These are phyloP conservation scores for Penicillium sp. DNA, from an alignment of 2,329 filamentous ascomycete genomes.

Conservation along the genomic window DNA sequence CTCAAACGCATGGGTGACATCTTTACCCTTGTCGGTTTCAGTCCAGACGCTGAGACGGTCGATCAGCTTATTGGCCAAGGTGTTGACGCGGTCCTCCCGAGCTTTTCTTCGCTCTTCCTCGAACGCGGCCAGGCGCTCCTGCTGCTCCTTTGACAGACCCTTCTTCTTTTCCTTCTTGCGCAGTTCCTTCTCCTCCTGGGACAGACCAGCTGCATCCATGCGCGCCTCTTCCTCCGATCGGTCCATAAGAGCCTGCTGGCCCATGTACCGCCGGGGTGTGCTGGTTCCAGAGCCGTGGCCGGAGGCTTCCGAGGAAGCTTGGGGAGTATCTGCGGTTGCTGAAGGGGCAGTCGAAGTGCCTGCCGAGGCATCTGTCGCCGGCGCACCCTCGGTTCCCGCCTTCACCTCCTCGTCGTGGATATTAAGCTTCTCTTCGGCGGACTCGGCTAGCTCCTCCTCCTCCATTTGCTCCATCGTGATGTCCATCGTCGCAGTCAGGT, in stretches of 20 bases:
- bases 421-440: conserved; percentile 49
- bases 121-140: conserved; percentile 83
- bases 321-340: conserved; percentile 5
- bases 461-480: conserved; percentile 84
- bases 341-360: conserved; percentile 4
- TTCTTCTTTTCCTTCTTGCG: conserved; percentile 88
- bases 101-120: conserved; percentile 81
- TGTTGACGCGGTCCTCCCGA: conserved; percentile 86
- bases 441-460: conserved; percentile 62
- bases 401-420: conserved; percentile 48
- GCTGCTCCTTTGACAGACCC: conserved; percentile 84
- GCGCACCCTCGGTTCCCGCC: conserved; percentile 39
- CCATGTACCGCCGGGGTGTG: conserved; percentile 58
- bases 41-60: conserved; percentile 94
- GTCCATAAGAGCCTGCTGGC: conserved; percentile 85
- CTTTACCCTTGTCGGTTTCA: conserved; percentile 84
- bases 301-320: conserved; percentile 14
- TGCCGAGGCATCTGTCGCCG: conserved; percentile 4
- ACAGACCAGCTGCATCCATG: conserved; percentile 63
- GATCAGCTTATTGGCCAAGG: conserved; percentile 77
- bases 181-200: conserved; percentile 71
- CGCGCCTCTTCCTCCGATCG: conserved; percentile 75
- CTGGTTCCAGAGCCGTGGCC: conserved; percentile 42
- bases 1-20: conserved; percentile 86
- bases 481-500: conserved; percentile 96